Percentiles rank a stretch among this genome's conserved stretches.
phyloP scores from a whole-genome alignment of 306 rosid species.

The Prunus armeniaca region DNA sequence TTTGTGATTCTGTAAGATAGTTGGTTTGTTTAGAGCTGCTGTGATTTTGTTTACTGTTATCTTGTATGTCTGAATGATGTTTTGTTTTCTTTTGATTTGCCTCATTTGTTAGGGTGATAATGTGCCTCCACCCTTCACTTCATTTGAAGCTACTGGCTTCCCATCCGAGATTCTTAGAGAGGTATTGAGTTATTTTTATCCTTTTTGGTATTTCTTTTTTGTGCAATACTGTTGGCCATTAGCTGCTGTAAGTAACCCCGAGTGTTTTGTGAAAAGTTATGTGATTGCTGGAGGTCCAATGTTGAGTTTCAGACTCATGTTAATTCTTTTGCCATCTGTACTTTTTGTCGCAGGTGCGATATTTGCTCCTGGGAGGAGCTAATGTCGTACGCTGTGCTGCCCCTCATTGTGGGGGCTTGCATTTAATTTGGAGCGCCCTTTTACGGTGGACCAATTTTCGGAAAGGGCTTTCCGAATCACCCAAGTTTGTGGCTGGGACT shows the following conservation, averaged over 20 bases:
- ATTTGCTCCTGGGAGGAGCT: slow-evolving; percentile 99
- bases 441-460: slow-evolving; percentile 83
- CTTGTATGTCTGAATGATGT: not conserved
- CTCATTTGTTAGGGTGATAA: slow-evolving; percentile 65
- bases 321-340: slow-evolving; percentile 70
- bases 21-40: not conserved
- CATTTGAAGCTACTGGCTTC: slow-evolving; percentile 77
- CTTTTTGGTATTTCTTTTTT: slow-evolving; percentile 10
- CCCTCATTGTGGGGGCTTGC: slow-evolving; percentile 93
- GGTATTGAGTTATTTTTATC: slow-evolving; percentile 48
- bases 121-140: slow-evolving; percentile 70
- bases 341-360: slow-evolving; percentile 99
- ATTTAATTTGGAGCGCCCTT: slow-evolving; percentile 95
- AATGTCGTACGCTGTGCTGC: slow-evolving; percentile 99
- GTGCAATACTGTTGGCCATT: slow-evolving; percentile 31
- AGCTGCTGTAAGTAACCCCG: slow-evolving; percentile 39
- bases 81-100: slow-evolving; percentile 1
- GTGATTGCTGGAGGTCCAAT: slow-evolving; percentile 77
- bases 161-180: slow-evolving; percentile 95
- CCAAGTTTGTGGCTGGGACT: slow-evolving; percentile 92
- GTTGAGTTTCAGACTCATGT: slow-evolving; percentile 74
- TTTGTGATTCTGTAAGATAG: not conserved
- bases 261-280: slow-evolving; percentile 56
- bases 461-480: slow-evolving; percentile 97
- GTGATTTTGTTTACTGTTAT: not conserved